Base-by-base conservation (phyloP, 257 asterid genomes). In the Ligustrum vulgare region DNA sequence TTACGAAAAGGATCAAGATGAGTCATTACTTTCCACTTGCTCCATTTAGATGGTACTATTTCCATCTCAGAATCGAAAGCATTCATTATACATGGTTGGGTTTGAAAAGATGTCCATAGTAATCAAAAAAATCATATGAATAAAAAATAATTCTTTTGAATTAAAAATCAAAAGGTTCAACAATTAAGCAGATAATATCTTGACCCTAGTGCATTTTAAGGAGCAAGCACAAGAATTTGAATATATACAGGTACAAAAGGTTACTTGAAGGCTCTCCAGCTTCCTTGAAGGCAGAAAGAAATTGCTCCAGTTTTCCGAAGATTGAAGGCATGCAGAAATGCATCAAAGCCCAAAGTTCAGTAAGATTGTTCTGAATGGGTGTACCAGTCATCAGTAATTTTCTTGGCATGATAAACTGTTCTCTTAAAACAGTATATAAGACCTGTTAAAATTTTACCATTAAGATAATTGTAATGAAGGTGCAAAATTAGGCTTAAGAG, bases 381-480 rank as follows among this genome's bases (percentile, higher is more conserved):
- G 98, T 94, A 82, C 98, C 98, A 22, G 98, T 92, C 91, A 94
- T 87, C 86, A 94, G 87, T 89, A 94, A 82, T 75, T 87, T 93
- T 75, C 99, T 84, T 72, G 99, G 98, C 85, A 92, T 86, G 82
- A 89, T 73, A 84, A 87, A 94, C 69, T 75, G 87, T 77, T 88
- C 93, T 72, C 80, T 81, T 75, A 94, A 86, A 54, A 87, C 86
- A 78, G 74, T 85, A 81, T 91, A 91, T 71, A 94, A 83, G 64
- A 94, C 98, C 98, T 94, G 89, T 78, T 74, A 71, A 71, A 67
- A 71, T 66, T 65, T 67, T 32, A 35, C 7, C 43, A 69, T 43
- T 31, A 41, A 36, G 41, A 67, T 78, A 39, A 67, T 31, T 36
- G 77, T 43, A 72, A 64, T 47, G 73, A 45, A 41, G 43, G 60